Conservation (phyloP, 306 rosid genomes). For the Quercus rubra region DNA sequence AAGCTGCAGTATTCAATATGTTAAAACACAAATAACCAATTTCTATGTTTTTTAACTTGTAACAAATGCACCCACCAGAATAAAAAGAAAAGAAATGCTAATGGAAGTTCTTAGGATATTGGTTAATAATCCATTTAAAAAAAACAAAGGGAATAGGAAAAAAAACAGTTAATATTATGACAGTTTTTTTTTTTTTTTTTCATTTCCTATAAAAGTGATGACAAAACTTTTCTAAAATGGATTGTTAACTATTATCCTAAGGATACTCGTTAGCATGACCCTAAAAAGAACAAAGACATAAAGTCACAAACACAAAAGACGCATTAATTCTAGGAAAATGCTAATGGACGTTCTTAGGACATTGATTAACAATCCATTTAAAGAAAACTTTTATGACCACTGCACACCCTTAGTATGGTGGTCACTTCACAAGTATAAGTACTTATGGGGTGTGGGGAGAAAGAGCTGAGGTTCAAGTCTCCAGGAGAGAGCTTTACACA, state of each 20-base stretch:
- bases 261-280: too few relatives aligned
- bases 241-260: too few relatives aligned
- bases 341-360: fast-evolving
- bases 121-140: too few relatives aligned
- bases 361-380: too few relatives aligned
- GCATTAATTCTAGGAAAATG: too few relatives aligned
- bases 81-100: neutral
- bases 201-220: neutral
- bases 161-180: too few relatives aligned
- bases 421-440: too few relatives aligned
- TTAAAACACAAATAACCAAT: neutral
- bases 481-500: fast-evolving
- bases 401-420: fast-evolving
- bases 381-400: too few relatives aligned
- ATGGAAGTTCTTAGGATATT: neutral
- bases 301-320: too few relatives aligned
- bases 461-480: fast-evolving
- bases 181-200: too few relatives aligned
- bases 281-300: too few relatives aligned
- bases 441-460: fast-evolving
- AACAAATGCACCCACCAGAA: neutral
- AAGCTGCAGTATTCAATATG: neutral
- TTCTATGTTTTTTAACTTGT: neutral
- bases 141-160: fast-evolving
- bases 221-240: too few relatives aligned